Evolutionary conservation across 345 rosid species (phyloP), one percentile per base, ranked within the genome.

Genomic region (Cardamine chenopodiifolia): DNA sequence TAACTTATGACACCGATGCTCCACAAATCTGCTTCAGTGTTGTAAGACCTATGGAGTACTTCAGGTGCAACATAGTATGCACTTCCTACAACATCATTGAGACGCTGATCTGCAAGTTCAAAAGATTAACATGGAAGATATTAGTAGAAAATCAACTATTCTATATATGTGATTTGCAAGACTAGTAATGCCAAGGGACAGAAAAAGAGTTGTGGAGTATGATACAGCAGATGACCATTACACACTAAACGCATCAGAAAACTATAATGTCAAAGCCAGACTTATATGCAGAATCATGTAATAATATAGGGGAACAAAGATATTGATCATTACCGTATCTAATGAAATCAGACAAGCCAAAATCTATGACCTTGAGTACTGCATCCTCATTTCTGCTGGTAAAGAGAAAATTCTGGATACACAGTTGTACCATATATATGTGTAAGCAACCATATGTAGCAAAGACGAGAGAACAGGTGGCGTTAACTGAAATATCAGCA

Each of bases 11-110:
- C 97, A 22, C 98, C 99, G 45, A 96, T 84, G 78, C 99, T 96
- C 99, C 99, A 96, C 78, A 90, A 84, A 85, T 96, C 99, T 39
- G 96, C 98, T 76, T 96, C 99, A 29, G 87, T 80, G 68, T 84
- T 86, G 82, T 96, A 96, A 64, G 95, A 90, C 85, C 98, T 92
- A 79, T 96, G 98, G 59, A 96, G 94, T 59, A 96, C 99, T 88
- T 96, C 98, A 23, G 99, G 97, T 20, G 99, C 94, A 73, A 96
- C 99, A 79, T 96, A 92, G 81, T 90, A 96, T 62, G 98, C 98
- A 83, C 98, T 96, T 58, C 99, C 99, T 56, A 96, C 99, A 62
- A 96, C 90, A 79, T 96, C 99, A 58, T 86, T 96, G 76, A 90
- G 91, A 60, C 98, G 91, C 68, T 89, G 95, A 81, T 91, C 99